These are phyloP conservation scores for Lactuca sativa DNA, from an alignment of 129 eudicot genomes.

Conservation along the genomic window DNA sequence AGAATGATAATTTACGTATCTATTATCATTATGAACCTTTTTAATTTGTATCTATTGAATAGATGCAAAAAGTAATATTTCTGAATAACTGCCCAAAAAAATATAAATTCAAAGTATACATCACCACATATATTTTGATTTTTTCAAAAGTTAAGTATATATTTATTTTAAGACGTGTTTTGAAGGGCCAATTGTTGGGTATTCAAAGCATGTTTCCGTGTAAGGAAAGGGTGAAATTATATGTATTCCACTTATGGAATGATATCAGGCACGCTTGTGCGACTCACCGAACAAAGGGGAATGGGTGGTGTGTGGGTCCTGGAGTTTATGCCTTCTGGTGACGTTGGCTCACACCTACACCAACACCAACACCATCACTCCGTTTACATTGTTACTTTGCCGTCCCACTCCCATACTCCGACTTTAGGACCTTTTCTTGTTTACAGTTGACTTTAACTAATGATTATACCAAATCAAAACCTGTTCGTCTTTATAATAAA, in stretches of 20 bases:
- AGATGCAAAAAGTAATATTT: no score
- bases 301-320: slow-evolving; percentile 9
- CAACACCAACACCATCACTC: neutral
- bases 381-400: neutral
- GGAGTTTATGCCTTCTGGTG: neutral
- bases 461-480: no score
- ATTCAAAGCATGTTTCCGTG: slow-evolving; percentile 19
- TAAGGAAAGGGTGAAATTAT: neutral
- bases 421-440: neutral
- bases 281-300: neutral
- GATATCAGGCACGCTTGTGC: slow-evolving; percentile 5
- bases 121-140: no score
- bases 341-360: slow-evolving; percentile 28
- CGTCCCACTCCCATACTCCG: slow-evolving; percentile 11
- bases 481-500: no score
- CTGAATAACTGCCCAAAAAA: neutral
- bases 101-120: no score
- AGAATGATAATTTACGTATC: neutral
- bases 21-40: no score
- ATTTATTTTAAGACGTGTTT: neutral
- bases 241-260: slow-evolving; percentile 24
- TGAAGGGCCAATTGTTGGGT: neutral
- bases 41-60: no score
- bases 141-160: no score
- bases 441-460: neutral